Evolutionary conservation across 129 eudicot genomes (phyloP), one percentile per base, ranked within the genome.

Genomic region (Centrapalus pauciflorus): DNA sequence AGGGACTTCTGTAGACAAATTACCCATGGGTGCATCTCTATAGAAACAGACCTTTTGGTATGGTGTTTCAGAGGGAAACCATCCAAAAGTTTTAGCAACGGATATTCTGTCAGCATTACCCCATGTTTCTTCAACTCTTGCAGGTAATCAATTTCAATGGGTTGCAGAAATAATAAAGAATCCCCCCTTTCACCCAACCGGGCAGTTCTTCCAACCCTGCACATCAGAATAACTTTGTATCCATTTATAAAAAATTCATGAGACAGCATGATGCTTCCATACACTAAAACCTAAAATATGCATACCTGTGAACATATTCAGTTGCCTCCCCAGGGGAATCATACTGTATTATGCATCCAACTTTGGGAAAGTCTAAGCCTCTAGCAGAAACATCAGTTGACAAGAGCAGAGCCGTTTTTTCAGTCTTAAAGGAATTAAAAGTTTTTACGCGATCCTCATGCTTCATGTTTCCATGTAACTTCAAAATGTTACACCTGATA

Each of bases 171-270:
- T 66, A 94, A 71, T 63, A 94, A 52, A 11, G 99, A 89, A 61
- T 94, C 95, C 55, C 99, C 99, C 72, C 50, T 94, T 76, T 86
- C 92, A 62, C 99, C 99, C 81, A 94, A 70, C 43, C 99, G 90
- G 62, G 99, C 99, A 13, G 97, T 94, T 86, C 99, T 89, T 75
- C 99, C 99, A n/a, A 94, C 99, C 84, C 99, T 89, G 87, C 70
- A 80, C 24, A 32, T 37, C 19, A 63, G 13, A 55, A 54, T 26
- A 52, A 3, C 33, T 32, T 23, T 51, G 21, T 8, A 30, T 25
- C 28, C 33, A 7, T 49, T 33, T 38, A 24, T n/a, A 21, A 34
- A 17, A n/a, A 51, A 43, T 51, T 1, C 38, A 35, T 38, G 24
- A 16, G 38, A 38, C 73, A 50, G 59, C n/a, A n/a, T n/a, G n/a